phyloP scores from a whole-genome alignment of 192 early-diverging fungal species.

The Coemansia sp. region DNA sequence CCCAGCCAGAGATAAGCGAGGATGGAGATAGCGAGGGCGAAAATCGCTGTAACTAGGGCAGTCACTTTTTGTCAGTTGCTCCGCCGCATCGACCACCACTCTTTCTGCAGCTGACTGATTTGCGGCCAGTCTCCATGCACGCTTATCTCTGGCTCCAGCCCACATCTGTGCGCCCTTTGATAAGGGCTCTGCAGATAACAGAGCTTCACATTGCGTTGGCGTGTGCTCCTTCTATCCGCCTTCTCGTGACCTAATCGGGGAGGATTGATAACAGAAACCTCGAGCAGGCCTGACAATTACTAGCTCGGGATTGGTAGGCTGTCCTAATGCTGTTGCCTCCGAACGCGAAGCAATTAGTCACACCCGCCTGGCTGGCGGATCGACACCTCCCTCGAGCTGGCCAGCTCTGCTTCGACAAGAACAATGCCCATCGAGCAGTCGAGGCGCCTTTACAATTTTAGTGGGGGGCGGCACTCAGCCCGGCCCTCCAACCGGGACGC shows the following conservation, averaged over 20 bases:
- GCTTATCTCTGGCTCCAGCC: neutral
- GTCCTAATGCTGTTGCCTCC: neutral
- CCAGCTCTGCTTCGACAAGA: neutral
- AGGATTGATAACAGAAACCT: neutral
- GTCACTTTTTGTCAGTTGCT: neutral
- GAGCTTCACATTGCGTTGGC: neutral
- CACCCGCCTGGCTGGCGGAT: neutral
- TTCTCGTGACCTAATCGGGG: conserved; percentile 2
- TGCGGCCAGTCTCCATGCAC: neutral
- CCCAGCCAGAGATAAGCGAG: neutral
- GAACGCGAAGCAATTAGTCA: neutral
- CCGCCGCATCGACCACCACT: neutral
- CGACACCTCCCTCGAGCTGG: neutral
- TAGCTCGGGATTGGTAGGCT: neutral
- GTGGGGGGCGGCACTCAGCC: neutral
- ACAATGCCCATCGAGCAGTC: neutral
- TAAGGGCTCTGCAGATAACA: neutral
- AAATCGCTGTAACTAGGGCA: neutral
- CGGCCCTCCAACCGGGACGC: neutral
- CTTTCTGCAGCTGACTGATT: neutral
- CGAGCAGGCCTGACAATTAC: neutral
- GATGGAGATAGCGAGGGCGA: neutral
- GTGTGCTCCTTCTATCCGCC: neutral
- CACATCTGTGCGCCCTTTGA: neutral
- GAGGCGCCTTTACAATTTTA: neutral